Percentiles rank a stretch among this genome's conserved stretches.
Conservation (phyloP, 208 protist genomes). For the Wallacemonas rigidus region DNA sequence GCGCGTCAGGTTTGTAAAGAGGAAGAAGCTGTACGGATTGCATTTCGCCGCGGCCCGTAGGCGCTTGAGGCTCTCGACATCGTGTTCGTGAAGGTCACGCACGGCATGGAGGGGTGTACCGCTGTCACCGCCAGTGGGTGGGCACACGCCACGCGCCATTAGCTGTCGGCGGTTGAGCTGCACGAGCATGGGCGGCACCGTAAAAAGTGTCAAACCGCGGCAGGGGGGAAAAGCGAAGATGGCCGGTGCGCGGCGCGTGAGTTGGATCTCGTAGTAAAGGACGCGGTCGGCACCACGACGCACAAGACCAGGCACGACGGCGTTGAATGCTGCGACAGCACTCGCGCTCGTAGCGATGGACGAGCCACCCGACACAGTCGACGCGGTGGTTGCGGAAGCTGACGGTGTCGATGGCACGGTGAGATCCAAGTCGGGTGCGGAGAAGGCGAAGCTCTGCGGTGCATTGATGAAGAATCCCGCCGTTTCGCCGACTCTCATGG, state of each 20-base stretch:
- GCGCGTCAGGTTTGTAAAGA: slow-evolving; percentile 11
- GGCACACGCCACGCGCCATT: neutral
- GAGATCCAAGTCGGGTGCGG: slow-evolving; percentile 14
- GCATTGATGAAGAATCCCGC: slow-evolving; percentile 27
- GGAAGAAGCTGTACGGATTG: slow-evolving; percentile 17
- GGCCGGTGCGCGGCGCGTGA: slow-evolving; percentile 6
- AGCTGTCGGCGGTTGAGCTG: neutral
- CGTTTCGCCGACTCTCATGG: slow-evolving; percentile 29
- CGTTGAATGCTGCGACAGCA: neutral
- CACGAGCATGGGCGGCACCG: slow-evolving; percentile 3
- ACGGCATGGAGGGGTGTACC: neutral
- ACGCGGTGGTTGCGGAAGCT: neutral
- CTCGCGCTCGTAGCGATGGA: neutral
- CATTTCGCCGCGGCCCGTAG: neutral
- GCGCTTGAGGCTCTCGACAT: slow-evolving; percentile 4
- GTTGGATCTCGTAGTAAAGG: slow-evolving; percentile 11
- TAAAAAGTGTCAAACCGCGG: slow-evolving; percentile 12
- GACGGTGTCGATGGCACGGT: neutral
- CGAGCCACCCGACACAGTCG: neutral
- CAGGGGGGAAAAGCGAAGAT: slow-evolving; percentile 12
- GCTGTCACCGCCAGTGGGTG: neutral
- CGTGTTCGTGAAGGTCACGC: neutral
- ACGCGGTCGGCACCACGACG: slow-evolving; percentile 12
- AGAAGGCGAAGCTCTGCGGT: slow-evolving; percentile 19
- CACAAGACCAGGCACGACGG: neutral